Evolutionary conservation across 2,329 filamentous ascomycete species (phyloP).

Genomic region (Diaporthe caulivora): DNA sequence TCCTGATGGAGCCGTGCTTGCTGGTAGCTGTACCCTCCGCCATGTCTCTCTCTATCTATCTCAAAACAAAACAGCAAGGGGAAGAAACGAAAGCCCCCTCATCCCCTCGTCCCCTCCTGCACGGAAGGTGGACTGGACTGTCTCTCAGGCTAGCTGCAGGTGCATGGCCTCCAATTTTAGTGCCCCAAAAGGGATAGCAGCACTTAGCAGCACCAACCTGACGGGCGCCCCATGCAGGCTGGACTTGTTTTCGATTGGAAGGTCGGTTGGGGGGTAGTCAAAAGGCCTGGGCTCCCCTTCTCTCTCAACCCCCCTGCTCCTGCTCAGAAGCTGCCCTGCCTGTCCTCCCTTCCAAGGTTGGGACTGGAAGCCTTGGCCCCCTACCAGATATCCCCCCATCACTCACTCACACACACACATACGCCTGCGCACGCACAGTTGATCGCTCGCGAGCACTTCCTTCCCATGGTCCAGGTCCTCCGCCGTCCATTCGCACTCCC

Average conservation of each 20-base stretch:
- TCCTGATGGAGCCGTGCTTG: neutral
- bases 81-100: slow-evolving; percentile 22
- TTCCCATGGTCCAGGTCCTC: slow-evolving; percentile 27
- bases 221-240: slow-evolving; percentile 25
- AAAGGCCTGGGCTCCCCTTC: slow-evolving; percentile 24
- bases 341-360: slow-evolving; percentile 26
- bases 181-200: slow-evolving; percentile 26
- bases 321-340: slow-evolving; percentile 6
- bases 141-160: slow-evolving; percentile 31
- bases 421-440: no score
- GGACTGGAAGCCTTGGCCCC: slow-evolving; percentile 26
- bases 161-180: slow-evolving; percentile 33
- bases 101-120: neutral
- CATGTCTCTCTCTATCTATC: neutral
- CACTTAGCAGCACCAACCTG: slow-evolving; percentile 29
- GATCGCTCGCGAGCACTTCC: slow-evolving; percentile 31
- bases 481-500: slow-evolving; percentile 24
- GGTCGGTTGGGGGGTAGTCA: slow-evolving; percentile 10
- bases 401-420: neutral
- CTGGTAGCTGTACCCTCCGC: slow-evolving; percentile 8
- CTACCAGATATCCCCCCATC: slow-evolving; percentile 16
- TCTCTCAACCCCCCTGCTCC: neutral
- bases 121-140: slow-evolving; percentile 20
- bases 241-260: slow-evolving; percentile 19
- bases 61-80: slow-evolving; percentile 29